phyloP scores from a whole-genome alignment of 164 flowering plant species.

The Brasenia schreberi region DNA sequence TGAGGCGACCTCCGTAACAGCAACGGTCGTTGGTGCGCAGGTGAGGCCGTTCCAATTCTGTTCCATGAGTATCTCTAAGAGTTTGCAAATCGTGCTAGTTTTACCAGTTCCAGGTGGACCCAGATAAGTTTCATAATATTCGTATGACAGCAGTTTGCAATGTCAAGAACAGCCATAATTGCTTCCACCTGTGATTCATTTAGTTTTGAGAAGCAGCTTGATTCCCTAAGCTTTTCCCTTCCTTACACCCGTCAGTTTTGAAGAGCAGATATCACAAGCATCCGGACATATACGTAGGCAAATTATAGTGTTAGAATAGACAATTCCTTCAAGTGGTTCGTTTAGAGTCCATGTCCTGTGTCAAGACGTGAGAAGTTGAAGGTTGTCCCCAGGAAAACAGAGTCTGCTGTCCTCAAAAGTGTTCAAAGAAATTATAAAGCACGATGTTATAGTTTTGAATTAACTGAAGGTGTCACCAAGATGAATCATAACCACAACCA shows the following conservation, averaged over 20 bases:
- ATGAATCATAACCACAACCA: too few relatives aligned
- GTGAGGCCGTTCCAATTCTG: constrained; percentile 32
- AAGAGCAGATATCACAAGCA: not conserved
- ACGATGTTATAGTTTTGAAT: too few relatives aligned
- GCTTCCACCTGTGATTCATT: constrained; percentile 52
- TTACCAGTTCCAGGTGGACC: constrained; percentile 91
- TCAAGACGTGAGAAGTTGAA: too few relatives aligned
- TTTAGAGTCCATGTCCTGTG: too few relatives aligned
- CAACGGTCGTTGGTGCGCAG: constrained; percentile 76
- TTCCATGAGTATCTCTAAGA: constrained; percentile 30
- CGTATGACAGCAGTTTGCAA: constrained; percentile 21
- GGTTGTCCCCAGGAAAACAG: too few relatives aligned
- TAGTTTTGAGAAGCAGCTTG: constrained; percentile 10
- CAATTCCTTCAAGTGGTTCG: too few relatives aligned
- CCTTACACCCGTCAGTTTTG: not conserved
- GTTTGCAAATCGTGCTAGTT: constrained; percentile 37
- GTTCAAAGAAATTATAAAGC: too few relatives aligned
- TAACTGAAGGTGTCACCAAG: too few relatives aligned
- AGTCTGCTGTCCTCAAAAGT: too few relatives aligned
- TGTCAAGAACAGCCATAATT: constrained; percentile 19
- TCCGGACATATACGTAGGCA: not conserved
- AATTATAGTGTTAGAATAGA: not conserved
- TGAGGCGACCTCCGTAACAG: constrained; percentile 43
- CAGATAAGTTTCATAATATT: constrained; percentile 43
- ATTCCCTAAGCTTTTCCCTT: constrained; percentile 2